Conservation (phyloP, 1,284 basidiomycete genomes). For the Apiotrichum gamsii region DNA sequence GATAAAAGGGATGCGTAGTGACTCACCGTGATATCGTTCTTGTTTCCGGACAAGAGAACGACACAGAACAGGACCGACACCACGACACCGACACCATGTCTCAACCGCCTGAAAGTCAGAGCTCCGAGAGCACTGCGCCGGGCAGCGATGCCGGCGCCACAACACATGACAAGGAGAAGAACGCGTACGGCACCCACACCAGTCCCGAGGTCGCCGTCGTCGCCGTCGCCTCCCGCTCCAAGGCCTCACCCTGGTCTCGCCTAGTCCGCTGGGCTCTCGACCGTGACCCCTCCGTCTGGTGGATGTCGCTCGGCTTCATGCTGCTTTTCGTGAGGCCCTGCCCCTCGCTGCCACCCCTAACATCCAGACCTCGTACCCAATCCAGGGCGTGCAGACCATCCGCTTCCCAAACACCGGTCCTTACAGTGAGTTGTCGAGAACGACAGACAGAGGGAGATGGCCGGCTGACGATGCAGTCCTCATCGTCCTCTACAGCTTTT, state of each 20-base stretch:
- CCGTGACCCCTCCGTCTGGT: slow-evolving; percentile 15
- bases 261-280: slow-evolving; percentile 10
- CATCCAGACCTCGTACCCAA: slow-evolving; percentile 14
- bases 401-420: slow-evolving; percentile 13
- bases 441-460: too few relatives aligned
- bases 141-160: too few relatives aligned
- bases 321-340: not conserved
- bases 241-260: too few relatives aligned
- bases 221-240: too few relatives aligned
- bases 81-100: not conserved
- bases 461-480: too few relatives aligned
- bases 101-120: too few relatives aligned
- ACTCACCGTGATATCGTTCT: too few relatives aligned
- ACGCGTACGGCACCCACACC: not conserved
- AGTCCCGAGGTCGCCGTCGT: too few relatives aligned
- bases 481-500: slow-evolving; percentile 12
- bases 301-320: slow-evolving; percentile 7
- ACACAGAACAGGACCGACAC: not conserved
- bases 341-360: slow-evolving; percentile 8
- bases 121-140: too few relatives aligned
- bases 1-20: too few relatives aligned
- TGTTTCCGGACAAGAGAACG: too few relatives aligned
- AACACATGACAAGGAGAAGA: slow-evolving; percentile 1
- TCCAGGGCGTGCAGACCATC: slow-evolving; percentile 18
- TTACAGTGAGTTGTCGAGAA: too few relatives aligned